Conservation (phyloP, 768 basidiomycete species). For the Amanita pallidorosea region DNA sequence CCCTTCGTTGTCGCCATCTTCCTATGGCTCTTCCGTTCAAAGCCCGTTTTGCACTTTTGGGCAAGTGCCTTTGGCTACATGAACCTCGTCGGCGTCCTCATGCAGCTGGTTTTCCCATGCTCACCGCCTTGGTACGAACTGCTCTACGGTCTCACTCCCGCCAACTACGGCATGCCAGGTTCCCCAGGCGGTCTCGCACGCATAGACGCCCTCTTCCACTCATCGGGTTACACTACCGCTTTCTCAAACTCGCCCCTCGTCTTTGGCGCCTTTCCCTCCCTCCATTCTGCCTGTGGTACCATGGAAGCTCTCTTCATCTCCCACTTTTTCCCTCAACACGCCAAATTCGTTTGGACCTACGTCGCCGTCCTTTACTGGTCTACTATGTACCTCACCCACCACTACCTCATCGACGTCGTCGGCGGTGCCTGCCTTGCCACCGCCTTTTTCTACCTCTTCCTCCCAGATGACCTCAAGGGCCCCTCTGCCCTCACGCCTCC, state of each 20-base stretch:
- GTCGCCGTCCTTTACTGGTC: conserved; percentile 88
- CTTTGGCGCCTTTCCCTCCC: conserved; percentile 93
- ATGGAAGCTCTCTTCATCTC: conserved; percentile 88
- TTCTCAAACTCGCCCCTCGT: conserved; percentile 88
- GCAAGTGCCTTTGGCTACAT: conserved; percentile 85
- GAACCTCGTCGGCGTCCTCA: conserved; percentile 80
- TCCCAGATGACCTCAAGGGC: conserved; percentile 71
- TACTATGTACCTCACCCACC: conserved; percentile 97
- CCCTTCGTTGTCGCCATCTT: conserved; percentile 83
- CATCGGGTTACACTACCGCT: conserved; percentile 60
- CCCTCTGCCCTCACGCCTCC: conserved; percentile 40
- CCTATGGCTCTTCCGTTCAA: conserved; percentile 84
- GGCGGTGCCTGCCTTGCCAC: conserved; percentile 88
- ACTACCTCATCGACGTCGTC: conserved; percentile 97
- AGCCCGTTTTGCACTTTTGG: conserved; percentile 75
- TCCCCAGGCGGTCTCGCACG: conserved; percentile 89
- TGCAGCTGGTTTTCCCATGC: conserved; percentile 85
- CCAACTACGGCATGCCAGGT: conserved; percentile 84
- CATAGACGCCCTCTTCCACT: conserved; percentile 81
- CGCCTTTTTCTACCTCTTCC: conserved; percentile 77
- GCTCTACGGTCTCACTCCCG: conserved; percentile 92
- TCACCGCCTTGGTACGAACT: conserved; percentile 98
- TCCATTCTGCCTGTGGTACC: conserved; percentile 87
- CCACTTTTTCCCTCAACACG: conserved; percentile 82
- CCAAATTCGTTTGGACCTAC: conserved; percentile 71